phyloP scores from a whole-genome alignment of 306 rosid genomes.

The Cucurbita argyrosperma region DNA sequence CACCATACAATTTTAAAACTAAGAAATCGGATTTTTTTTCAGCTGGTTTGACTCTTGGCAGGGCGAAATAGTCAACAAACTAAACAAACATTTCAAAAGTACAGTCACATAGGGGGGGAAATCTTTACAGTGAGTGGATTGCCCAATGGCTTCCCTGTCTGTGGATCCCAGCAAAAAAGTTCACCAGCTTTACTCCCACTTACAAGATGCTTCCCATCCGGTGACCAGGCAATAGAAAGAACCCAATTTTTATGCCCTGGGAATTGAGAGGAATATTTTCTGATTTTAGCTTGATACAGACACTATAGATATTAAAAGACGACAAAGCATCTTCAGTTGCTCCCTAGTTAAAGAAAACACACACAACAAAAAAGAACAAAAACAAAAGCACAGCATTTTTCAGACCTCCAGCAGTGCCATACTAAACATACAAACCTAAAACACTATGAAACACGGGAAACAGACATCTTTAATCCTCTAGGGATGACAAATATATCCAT shows the following conservation, averaged over 20 bases:
- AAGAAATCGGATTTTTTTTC: neutral
- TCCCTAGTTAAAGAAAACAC: neutral
- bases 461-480: neutral
- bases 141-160: conserved; percentile 69
- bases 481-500: neutral
- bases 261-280: conserved; percentile 2
- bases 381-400: neutral
- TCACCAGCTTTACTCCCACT: conserved; percentile 94
- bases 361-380: neutral
- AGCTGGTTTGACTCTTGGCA: neutral
- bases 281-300: neutral
- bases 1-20: neutral
- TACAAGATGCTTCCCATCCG: conserved; percentile 79
- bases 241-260: conserved; percentile 93
- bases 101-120: neutral
- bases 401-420: neutral
- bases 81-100: neutral
- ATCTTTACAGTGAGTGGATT: conserved; percentile 44
- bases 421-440: neutral
- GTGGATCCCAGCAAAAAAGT: conserved; percentile 84
- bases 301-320: neutral
- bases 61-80: neutral
- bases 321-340: neutral
- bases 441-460: neutral
- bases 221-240: conserved; percentile 91